Evolutionary conservation across 2,329 filamentous ascomycete species (phyloP).

Genomic region (Colletotrichum agaves): DNA sequence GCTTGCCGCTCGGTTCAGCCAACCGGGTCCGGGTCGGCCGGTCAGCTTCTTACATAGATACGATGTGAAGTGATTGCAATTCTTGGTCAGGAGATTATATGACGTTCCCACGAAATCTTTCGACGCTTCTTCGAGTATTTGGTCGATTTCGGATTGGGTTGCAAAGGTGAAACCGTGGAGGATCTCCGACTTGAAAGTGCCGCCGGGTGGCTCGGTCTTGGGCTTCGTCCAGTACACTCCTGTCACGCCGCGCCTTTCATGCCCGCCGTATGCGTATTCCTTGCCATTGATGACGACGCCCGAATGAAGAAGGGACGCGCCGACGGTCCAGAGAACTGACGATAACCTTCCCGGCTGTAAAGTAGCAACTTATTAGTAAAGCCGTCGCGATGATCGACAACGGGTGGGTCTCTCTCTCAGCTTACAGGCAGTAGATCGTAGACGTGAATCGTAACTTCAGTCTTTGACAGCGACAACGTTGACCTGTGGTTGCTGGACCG

Average conservation of each 20-base stretch:
- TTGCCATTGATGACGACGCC: slow-evolving; percentile 83
- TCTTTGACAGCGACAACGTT: slow-evolving; percentile 76
- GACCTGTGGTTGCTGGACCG: slow-evolving; percentile 62
- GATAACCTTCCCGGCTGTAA: slow-evolving; percentile 77
- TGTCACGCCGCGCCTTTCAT: slow-evolving; percentile 75
- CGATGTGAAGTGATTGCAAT: slow-evolving; percentile 90
- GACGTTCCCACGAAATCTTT: slow-evolving; percentile 78
- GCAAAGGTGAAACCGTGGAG: slow-evolving; percentile 83
- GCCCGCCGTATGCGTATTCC: slow-evolving; percentile 89
- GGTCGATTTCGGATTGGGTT: slow-evolving; percentile 74
- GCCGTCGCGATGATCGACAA: slow-evolving; percentile 7
- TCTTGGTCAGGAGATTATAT: slow-evolving; percentile 85
- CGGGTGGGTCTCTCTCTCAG: slow-evolving; percentile 34
- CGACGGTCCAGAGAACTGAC: slow-evolving; percentile 81
- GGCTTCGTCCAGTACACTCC: slow-evolving; percentile 88
- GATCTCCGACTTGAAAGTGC: slow-evolving; percentile 79
- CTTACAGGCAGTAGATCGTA: slow-evolving; percentile 80
- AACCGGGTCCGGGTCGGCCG: slow-evolving; percentile 74
- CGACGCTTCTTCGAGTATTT: slow-evolving; percentile 74
- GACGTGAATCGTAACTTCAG: slow-evolving; percentile 79
- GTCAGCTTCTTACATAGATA: slow-evolving; percentile 80
- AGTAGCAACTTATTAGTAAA: slow-evolving; percentile 12
- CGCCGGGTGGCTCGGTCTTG: slow-evolving; percentile 77
- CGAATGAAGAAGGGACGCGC: slow-evolving; percentile 82
- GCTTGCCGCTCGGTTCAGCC: slow-evolving; percentile 86